Conservation (phyloP, 768 basidiomycete genomes). For the Phlegmacium glaucopus region DNA sequence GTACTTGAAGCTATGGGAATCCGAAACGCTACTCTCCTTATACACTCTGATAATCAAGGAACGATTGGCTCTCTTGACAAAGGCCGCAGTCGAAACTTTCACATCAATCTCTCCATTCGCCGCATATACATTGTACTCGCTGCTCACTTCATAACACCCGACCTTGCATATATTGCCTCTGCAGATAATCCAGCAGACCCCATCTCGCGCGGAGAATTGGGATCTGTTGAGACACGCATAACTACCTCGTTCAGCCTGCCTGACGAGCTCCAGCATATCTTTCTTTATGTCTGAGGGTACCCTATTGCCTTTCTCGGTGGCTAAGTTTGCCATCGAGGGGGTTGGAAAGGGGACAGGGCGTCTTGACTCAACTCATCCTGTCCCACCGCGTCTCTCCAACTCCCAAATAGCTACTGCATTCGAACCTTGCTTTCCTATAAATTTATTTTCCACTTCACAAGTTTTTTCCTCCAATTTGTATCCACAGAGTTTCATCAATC, state of each 20-base stretch:
- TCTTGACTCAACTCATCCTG: too few relatives aligned
- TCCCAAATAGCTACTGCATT: too few relatives aligned
- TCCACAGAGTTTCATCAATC: too few relatives aligned
- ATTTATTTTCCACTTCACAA: too few relatives aligned
- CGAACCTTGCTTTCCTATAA: too few relatives aligned
- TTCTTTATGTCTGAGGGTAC: neutral
- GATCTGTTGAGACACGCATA: neutral
- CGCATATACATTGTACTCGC: neutral
- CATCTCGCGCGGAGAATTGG: neutral
- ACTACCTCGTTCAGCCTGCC: neutral
- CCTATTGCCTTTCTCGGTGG: too few relatives aligned
- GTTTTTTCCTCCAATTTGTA: too few relatives aligned
- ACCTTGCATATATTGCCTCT: neutral
- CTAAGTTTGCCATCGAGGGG: too few relatives aligned
- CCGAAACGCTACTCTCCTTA: constrained; percentile 11
- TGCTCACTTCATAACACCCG: neutral
- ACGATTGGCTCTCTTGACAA: constrained; percentile 25
- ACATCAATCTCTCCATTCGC: constrained; percentile 19
- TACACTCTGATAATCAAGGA: constrained; percentile 28
- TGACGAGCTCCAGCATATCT: neutral
- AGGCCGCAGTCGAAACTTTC: constrained; percentile 24
- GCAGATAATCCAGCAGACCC: neutral
- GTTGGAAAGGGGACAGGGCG: too few relatives aligned
- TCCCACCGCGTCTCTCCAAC: too few relatives aligned
- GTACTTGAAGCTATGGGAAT: constrained; percentile 8